Conservation (phyloP, 495 filamentous ascomycete species). For the Lophium mytilinum region DNA sequence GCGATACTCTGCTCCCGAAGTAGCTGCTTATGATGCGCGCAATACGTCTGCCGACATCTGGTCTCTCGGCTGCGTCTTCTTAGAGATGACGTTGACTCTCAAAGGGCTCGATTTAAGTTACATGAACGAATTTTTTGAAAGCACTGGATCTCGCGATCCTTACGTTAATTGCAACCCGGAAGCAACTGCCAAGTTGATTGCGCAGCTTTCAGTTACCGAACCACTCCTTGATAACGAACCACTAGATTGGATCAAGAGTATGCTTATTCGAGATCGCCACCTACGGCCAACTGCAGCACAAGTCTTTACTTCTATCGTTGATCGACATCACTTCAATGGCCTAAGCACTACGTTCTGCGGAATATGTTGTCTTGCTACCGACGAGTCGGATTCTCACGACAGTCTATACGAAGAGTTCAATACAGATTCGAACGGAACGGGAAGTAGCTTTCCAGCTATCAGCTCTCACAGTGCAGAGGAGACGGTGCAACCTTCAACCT, state of each 20-base stretch:
- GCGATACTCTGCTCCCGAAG: conserved; percentile 1
- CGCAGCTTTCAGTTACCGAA: neutral
- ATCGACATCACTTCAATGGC: neutral
- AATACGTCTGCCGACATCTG: neutral
- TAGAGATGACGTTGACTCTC: neutral
- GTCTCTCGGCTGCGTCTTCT: neutral
- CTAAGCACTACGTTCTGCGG: neutral
- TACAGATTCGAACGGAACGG: neutral
- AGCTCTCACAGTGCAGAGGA: too few relatives aligned
- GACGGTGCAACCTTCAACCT: too few relatives aligned
- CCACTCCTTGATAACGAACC: neutral
- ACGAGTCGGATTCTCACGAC: neutral
- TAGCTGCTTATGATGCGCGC: neutral
- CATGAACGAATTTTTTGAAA: neutral
- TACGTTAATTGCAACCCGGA: neutral
- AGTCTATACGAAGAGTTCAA: neutral
- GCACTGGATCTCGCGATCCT: neutral
- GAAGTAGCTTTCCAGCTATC: neutral
- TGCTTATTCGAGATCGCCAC: neutral
- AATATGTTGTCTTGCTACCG: neutral
- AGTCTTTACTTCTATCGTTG: neutral
- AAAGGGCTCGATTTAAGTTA: neutral
- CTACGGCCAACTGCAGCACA: neutral
- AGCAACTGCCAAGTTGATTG: neutral
- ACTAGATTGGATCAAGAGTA: neutral